Base-by-base conservation (phyloP, 2,329 filamentous ascomycete species). In the Whalleya microplaca region DNA sequence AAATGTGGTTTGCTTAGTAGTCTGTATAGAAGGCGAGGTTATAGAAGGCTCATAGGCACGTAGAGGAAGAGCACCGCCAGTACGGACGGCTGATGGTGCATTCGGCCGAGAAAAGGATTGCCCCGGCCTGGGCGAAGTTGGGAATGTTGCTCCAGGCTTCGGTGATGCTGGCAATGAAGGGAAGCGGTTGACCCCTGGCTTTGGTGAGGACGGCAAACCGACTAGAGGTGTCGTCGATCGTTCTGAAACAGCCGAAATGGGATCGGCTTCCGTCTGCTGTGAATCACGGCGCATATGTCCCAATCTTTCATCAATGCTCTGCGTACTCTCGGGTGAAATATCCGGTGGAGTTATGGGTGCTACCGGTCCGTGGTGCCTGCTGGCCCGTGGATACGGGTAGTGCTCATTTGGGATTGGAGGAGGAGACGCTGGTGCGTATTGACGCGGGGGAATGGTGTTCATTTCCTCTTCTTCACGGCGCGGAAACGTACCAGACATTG, bases 1-100 rank as follows among this genome's bases (percentile, higher is more conserved):
- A 59, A 89, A 84, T 1, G 86, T 82, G 0, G 86, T 89, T 70
- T 87, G 84, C 75, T 86, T 88, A 23, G 84, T 84, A 3, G 76
- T 80, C 50, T 78, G 75, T 32, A 74, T 72, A 5, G 78, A 76
- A 3, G 84, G 83, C 23, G 83, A 84, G 48, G 72, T 72, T 45
- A 84, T 59, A 1, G 80, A 69, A n/a, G 82, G 79, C 67, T 88
- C 84, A 62, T 86, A 88, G 6, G 84, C 84, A 58, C 85, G 82
- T 50, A 88, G 75, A 0, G 85, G 85, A 41, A 88, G 75, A 1
- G 79, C 70, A 41, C 85, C 83, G 42, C 81, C 82, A 2, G 81
- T 80, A 50, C 83, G 81, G 29, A 86, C 77, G 0, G 83, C 83
- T 9, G 82, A 79, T 1, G 81, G 79, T n/a, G 77, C 73, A 54